These are phyloP conservation scores for Acmispon strigosus DNA, from an alignment of 306 rosid genomes.

Conservation along the genomic window DNA sequence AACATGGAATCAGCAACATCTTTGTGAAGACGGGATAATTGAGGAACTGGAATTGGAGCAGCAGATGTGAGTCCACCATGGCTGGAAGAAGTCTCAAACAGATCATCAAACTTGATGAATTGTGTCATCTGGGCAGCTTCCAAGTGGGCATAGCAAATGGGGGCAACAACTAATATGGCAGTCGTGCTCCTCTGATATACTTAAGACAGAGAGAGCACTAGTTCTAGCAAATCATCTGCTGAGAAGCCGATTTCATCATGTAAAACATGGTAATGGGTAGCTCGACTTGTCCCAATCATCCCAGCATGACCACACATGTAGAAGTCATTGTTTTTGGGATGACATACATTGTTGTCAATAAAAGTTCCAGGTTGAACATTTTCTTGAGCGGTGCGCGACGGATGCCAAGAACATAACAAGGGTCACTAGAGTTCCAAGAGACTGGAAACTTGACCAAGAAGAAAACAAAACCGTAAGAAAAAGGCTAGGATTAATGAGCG, in stretches of 20 bases:
- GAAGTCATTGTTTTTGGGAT: constrained; percentile 31
- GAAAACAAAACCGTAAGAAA: too few species aligned
- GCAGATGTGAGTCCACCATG: not conserved
- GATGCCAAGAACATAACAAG: too few species aligned
- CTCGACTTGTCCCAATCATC: constrained; percentile 32
- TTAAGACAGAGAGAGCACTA: constrained; percentile 26
- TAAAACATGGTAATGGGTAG: constrained; percentile 38
- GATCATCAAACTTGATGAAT: constrained; percentile 28
- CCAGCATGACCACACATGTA: constrained; percentile 42
- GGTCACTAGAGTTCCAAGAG: too few species aligned
- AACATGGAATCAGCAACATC: constrained; percentile 26
- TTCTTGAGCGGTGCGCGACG: too few species aligned
- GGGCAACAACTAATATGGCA: constrained; percentile 40
- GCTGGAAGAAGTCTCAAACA: constrained; percentile 7
- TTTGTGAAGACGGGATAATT: constrained; percentile 13
- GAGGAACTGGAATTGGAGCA: not conserved
- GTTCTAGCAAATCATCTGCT: constrained; percentile 25
- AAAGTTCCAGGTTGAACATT: too few species aligned
- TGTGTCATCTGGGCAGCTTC: constrained; percentile 34
- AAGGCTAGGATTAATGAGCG: too few species aligned
- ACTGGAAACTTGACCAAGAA: too few species aligned
- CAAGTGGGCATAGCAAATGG: constrained; percentile 33
- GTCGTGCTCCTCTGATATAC: constrained; percentile 38
- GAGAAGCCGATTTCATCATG: constrained; percentile 36
- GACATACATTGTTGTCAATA: constrained; percentile 26